Evolutionary conservation across 2,329 filamentous ascomycete genomes (phyloP).

Genomic region (Nannizzia gypsea): DNA sequence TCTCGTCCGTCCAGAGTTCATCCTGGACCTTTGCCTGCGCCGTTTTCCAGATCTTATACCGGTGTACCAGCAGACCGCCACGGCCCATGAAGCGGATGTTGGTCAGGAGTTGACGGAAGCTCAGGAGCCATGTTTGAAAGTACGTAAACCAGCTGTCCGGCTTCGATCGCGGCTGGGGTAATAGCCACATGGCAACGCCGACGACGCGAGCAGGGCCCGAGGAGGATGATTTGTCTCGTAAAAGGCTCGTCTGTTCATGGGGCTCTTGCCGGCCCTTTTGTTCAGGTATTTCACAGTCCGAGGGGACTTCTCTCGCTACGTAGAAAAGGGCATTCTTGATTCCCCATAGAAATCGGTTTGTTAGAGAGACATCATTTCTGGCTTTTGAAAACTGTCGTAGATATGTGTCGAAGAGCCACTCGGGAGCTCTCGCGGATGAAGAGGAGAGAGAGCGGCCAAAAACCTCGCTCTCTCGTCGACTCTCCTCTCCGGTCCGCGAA

Average conservation of each 20-base stretch:
- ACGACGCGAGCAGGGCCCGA: constrained; percentile 40
- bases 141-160: constrained; percentile 51
- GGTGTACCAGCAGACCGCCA: constrained; percentile 53
- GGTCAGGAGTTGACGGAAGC: constrained; percentile 53
- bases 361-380: constrained; percentile 52
- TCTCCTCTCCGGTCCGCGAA: constrained; percentile 3
- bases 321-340: constrained; percentile 59
- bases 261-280: constrained; percentile 10
- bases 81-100: constrained; percentile 54
- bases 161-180: constrained; percentile 39
- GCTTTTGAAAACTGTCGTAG: constrained; percentile 43
- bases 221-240: not conserved
- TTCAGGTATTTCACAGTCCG: not conserved
- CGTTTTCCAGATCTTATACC: constrained; percentile 63
- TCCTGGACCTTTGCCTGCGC: constrained; percentile 51
- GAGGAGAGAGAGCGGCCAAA: not conserved
- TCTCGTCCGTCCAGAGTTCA: constrained; percentile 51
- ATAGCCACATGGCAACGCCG: constrained; percentile 62
- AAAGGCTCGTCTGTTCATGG: constrained; percentile 15
- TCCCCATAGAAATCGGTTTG: constrained; percentile 57
- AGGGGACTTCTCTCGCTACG: constrained; percentile 47
- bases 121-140: constrained; percentile 54
- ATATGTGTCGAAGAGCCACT: not conserved
- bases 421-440: constrained; percentile 5
- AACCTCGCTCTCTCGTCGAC: not conserved